These are phyloP conservation scores for Cicer cuneatum DNA, from an alignment of 306 rosid genomes.

Conservation along the genomic window DNA sequence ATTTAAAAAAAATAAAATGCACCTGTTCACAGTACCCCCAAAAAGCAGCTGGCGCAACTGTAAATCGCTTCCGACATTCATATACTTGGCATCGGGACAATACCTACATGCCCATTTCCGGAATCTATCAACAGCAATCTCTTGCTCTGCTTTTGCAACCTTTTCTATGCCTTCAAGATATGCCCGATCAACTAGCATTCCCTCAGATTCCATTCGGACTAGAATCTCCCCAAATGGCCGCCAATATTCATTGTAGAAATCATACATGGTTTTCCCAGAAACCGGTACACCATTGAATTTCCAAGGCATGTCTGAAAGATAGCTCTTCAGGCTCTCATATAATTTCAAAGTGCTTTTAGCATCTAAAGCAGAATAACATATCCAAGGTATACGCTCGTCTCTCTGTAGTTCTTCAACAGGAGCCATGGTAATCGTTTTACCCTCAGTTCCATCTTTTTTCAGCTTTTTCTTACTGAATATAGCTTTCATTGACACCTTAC, in stretches of 20 bases:
- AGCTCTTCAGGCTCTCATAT: slow-evolving; percentile 55
- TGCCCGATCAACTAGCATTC: slow-evolving; percentile 88
- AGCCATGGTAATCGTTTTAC: slow-evolving; percentile 45
- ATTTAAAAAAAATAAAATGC: background rate
- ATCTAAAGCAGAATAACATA: slow-evolving; percentile 59
- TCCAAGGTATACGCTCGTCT: slow-evolving; percentile 55
- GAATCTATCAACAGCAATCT: slow-evolving; percentile 76
- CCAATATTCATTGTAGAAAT: slow-evolving; percentile 89
- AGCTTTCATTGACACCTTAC: slow-evolving; percentile 59
- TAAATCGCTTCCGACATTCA: slow-evolving; percentile 95
- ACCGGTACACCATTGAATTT: slow-evolving; percentile 54
- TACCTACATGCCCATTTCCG: slow-evolving; percentile 87
- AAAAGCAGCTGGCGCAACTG: slow-evolving; percentile 89
- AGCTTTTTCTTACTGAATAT: slow-evolving; percentile 55
- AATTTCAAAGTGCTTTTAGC: slow-evolving; percentile 57
- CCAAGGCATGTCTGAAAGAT: slow-evolving; percentile 52
- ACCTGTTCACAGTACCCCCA: slow-evolving; percentile 90
- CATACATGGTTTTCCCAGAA: slow-evolving; percentile 67
- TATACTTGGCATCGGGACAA: slow-evolving; percentile 84
- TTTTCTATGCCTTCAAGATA: slow-evolving; percentile 86
- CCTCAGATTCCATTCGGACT: slow-evolving; percentile 89
- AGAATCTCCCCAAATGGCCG: slow-evolving; percentile 90
- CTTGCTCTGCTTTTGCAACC: slow-evolving; percentile 85
- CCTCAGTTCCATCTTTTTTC: slow-evolving; percentile 58
- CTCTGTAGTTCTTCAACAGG: slow-evolving; percentile 51